Evolutionary conservation across 2,329 filamentous ascomycete genomes (phyloP).

Genomic region (Aspergillus niger): DNA sequence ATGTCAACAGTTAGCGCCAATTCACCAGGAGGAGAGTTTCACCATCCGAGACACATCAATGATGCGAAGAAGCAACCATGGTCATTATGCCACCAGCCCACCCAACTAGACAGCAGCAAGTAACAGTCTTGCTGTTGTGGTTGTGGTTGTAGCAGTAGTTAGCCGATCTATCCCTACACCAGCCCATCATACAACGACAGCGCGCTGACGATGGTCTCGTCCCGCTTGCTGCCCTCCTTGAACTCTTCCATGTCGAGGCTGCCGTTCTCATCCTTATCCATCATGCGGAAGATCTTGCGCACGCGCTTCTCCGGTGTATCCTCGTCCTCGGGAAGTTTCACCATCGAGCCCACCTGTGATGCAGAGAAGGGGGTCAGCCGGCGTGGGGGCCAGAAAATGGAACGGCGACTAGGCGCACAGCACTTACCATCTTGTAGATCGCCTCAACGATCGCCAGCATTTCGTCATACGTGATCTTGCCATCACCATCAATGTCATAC

Average conservation of each 20-base stretch:
- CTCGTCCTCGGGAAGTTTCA: constrained; percentile 97
- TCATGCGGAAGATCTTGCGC: constrained; percentile 98
- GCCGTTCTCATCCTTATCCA: constrained; percentile 99
- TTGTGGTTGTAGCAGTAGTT: no score
- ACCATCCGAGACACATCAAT: neutral
- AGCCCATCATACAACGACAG: constrained; percentile 94
- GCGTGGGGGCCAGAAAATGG: constrained; percentile 4
- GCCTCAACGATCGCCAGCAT: constrained; percentile 99
- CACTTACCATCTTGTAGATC: constrained; percentile 96
- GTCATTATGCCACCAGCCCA: neutral
- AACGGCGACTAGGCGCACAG: neutral
- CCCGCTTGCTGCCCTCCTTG: constrained; percentile 97
- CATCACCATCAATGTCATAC: constrained; percentile 98
- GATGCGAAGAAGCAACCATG: neutral
- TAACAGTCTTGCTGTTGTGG: neutral
- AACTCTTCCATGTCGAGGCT: constrained; percentile 97
- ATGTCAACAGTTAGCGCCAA: constrained; percentile 12
- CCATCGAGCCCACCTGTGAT: constrained; percentile 90
- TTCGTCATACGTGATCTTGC: constrained; percentile 98
- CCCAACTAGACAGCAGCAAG: neutral
- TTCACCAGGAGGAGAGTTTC: constrained; percentile 5
- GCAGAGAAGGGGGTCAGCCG: constrained; percentile 11
- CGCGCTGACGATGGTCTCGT: constrained; percentile 97
- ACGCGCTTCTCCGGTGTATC: constrained; percentile 99
- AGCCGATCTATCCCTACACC: constrained; percentile 58